Conservation (phyloP, 192 early-diverging fungal species). For the Coemansia sp. region DNA sequence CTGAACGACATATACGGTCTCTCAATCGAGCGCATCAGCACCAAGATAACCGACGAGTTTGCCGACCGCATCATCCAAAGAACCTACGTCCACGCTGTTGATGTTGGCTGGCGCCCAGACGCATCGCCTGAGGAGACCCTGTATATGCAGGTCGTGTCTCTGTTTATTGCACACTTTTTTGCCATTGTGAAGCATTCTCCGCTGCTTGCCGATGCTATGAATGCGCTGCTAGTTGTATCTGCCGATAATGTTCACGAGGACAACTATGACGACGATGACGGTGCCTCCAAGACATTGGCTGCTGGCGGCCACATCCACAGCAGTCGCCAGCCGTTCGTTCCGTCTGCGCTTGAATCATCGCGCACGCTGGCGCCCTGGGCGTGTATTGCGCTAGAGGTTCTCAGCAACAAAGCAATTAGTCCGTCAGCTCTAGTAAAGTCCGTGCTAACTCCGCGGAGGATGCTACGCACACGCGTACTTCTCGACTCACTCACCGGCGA, state of each 20-base stretch:
- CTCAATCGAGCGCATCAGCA: constrained; percentile 59
- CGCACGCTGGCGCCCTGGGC: constrained; percentile 50
- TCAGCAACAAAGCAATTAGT: constrained; percentile 54
- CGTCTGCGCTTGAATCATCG: constrained; percentile 39
- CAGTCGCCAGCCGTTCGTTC: constrained; percentile 29
- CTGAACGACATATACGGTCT: constrained; percentile 63
- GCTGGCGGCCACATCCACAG: neutral
- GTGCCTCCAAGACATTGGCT: neutral
- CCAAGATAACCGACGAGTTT: constrained; percentile 31
- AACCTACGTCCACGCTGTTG: constrained; percentile 35
- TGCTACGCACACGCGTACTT: constrained; percentile 48
- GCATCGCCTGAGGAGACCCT: constrained; percentile 37
- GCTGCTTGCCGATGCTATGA: constrained; percentile 34
- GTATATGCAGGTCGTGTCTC: constrained; percentile 51
- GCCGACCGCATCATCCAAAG: constrained; percentile 37
- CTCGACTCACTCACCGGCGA: constrained; percentile 46
- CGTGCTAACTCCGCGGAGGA: constrained; percentile 44
- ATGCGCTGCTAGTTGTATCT: constrained; percentile 31
- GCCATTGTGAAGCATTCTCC: constrained; percentile 48
- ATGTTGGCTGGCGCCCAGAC: constrained; percentile 30
- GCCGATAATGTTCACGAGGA: neutral
- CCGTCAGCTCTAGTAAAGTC: constrained; percentile 46
- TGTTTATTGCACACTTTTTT: constrained; percentile 51
- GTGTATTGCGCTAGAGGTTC: constrained; percentile 32
- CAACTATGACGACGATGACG: neutral